phyloP scores from a whole-genome alignment of 73 alveolate genomes.

The Uronychia binucleata region DNA sequence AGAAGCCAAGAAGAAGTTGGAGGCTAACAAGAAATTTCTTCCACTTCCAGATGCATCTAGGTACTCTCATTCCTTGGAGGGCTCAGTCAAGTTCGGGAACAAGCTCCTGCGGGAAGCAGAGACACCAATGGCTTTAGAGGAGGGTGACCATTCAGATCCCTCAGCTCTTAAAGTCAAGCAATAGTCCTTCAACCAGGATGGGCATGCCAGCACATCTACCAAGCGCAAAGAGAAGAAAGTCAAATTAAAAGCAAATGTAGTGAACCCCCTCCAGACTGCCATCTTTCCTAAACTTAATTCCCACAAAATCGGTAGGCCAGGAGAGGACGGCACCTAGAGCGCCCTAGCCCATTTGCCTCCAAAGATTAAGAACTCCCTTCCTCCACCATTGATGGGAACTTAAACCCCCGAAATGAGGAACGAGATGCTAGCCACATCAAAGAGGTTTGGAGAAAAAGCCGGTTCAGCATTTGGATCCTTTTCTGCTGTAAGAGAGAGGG shows the following conservation, averaged over 20 bases:
- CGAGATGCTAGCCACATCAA: neutral
- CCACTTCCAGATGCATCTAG: too few relatives aligned
- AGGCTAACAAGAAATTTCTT: too few relatives aligned
- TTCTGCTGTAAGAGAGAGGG: neutral
- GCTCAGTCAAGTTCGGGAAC: neutral
- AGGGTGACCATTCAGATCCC: neutral
- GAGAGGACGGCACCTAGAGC: neutral
- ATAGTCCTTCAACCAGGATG: neutral
- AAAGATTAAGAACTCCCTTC: neutral
- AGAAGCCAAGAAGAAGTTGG: too few relatives aligned
- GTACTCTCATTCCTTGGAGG: too few relatives aligned
- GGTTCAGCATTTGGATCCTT: neutral
- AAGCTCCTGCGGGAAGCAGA: neutral
- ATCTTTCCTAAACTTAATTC: neutral
- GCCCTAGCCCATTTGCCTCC: neutral
- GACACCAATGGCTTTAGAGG: neutral
- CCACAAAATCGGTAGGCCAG: neutral
- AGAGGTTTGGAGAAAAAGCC: neutral
- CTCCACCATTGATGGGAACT: neutral
- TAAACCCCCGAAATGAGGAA: neutral
- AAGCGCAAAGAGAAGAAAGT: neutral
- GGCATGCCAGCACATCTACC: neutral
- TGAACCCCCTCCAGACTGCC: neutral
- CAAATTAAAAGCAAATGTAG: neutral
- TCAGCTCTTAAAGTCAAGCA: neutral